Conservation (phyloP, 1,139 yeast genomes). For the Citeromyces hawaiiensis region DNA sequence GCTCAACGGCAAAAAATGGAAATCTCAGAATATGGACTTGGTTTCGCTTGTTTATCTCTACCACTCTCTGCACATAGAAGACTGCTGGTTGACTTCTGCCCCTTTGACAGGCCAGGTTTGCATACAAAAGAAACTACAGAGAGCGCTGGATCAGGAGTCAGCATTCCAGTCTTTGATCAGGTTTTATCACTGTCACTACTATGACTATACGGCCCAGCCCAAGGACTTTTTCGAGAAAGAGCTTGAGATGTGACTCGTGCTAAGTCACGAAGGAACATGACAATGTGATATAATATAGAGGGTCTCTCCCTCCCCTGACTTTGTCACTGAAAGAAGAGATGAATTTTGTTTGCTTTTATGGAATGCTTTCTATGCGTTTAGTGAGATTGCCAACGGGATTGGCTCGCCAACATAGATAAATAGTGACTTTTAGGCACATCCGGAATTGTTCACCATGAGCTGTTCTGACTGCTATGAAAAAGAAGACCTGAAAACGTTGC, state of each 20-base stretch:
- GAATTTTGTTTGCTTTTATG: no score
- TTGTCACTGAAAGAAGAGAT: no score
- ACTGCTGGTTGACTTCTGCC: constrained; percentile 56
- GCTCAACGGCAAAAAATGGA: constrained; percentile 91
- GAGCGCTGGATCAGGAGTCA: background rate
- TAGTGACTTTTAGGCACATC: no score
- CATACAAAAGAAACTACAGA: background rate
- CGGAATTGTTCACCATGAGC: no score
- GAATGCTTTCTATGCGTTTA: no score
- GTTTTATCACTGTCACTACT: background rate
- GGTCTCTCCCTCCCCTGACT: no score
- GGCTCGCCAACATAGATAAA: no score
- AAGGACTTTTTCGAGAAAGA: background rate
- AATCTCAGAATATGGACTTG: constrained; percentile 82
- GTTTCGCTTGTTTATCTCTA: constrained; percentile 79
- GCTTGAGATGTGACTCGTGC: background rate
- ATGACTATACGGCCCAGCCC: background rate
- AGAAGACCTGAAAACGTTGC: no score
- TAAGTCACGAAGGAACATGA: no score
- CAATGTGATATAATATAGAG: no score
- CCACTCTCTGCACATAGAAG: constrained; percentile 58
- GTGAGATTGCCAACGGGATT: no score
- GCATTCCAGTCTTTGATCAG: background rate
- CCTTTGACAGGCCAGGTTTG: background rate
- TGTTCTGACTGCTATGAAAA: no score